Conservation (phyloP, 2,329 filamentous ascomycete species). For the Microcyclospora tardicrescens region DNA sequence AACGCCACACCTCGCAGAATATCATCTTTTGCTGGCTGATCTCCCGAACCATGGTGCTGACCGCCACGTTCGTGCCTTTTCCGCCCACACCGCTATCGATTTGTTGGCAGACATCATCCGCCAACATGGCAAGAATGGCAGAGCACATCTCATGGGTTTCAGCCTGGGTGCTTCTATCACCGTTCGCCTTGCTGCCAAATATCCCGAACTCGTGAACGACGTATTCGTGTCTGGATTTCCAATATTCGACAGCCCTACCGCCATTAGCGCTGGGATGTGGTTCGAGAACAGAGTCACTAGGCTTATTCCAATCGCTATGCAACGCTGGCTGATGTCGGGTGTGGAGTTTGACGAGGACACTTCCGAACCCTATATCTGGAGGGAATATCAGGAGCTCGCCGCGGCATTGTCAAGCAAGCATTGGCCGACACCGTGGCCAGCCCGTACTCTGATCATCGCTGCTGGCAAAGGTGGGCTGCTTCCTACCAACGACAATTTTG, state of each 20-base stretch:
- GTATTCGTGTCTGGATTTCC: slow-evolving; percentile 12
- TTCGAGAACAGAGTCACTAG: slow-evolving; percentile 7
- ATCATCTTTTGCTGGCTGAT: slow-evolving; percentile 16
- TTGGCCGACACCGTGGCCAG: slow-evolving; percentile 10
- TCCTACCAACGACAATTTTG: slow-evolving; percentile 12
- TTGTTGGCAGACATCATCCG: slow-evolving; percentile 13
- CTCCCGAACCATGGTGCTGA: slow-evolving; percentile 12
- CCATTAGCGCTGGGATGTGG: slow-evolving; percentile 8
- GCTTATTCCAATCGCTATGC: slow-evolving; percentile 6
- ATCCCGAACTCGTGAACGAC: slow-evolving; percentile 11
- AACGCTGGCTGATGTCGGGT: slow-evolving; percentile 14
- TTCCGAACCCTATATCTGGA: no score
- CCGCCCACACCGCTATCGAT: slow-evolving; percentile 7
- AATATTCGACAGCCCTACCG: slow-evolving; percentile 1
- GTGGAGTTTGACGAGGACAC: slow-evolving; percentile 5
- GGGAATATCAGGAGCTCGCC: no score
- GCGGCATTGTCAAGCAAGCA: not conserved
- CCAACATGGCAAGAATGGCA: slow-evolving; percentile 7
- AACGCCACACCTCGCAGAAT: slow-evolving; percentile 9
- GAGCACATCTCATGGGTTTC: slow-evolving; percentile 14
- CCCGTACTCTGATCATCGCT: slow-evolving; percentile 14
- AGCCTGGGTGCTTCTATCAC: slow-evolving; percentile 17
- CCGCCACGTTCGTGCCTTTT: slow-evolving; percentile 11
- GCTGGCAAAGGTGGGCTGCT: slow-evolving; percentile 15
- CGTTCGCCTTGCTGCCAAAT: slow-evolving; percentile 8